Evolutionary conservation across 805 yeast genomes (phyloP).

Genomic region (Lipomyces yamadae): DNA sequence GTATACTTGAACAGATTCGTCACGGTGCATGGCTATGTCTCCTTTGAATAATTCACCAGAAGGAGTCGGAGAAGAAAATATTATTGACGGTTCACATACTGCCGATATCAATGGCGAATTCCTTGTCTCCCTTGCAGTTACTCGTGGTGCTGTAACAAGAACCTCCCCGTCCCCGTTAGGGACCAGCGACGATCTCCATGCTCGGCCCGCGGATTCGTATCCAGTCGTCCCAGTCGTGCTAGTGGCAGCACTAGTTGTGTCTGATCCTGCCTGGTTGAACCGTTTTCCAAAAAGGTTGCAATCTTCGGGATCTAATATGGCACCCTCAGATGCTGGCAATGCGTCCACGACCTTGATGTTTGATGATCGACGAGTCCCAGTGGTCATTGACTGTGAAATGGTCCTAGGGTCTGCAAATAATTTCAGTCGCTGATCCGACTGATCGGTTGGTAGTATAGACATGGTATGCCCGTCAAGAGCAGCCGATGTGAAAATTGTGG

Average conservation of each 20-base stretch:
- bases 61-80: background rate
- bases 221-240: background rate
- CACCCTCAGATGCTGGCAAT: background rate
- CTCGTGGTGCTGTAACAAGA: background rate
- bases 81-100: background rate
- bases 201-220: background rate
- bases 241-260: background rate
- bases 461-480: background rate
- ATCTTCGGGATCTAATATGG: background rate
- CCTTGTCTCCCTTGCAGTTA: background rate
- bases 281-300: background rate
- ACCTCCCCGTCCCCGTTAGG: background rate
- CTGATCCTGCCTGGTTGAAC: background rate
- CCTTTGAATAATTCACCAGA: background rate
- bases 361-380: background rate
- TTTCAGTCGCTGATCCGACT: background rate
- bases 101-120: background rate
- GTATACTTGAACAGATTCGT: background rate
- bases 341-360: background rate
- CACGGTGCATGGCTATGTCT: background rate
- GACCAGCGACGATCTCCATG: background rate
- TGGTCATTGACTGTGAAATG: background rate
- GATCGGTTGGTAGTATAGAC: slow-evolving; percentile 3
- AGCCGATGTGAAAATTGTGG: slow-evolving; percentile 9
- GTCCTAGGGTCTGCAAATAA: background rate